These are phyloP conservation scores for Pleurostoma richardsiae DNA, from an alignment of 2,329 filamentous ascomycete species.

Conservation along the genomic window DNA sequence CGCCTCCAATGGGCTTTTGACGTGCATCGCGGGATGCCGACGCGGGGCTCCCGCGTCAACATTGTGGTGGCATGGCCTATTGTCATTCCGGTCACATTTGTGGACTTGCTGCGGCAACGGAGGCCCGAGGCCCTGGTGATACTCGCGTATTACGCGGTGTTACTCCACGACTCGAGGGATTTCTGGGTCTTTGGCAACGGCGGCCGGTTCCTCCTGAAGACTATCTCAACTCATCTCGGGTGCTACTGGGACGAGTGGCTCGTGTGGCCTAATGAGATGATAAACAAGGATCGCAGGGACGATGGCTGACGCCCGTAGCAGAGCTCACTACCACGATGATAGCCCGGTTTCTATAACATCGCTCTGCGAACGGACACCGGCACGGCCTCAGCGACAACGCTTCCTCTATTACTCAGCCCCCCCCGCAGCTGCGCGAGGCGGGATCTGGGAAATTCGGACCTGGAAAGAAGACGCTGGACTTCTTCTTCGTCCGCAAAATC, in stretches of 20 bases:
- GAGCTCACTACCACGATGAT: too few relatives aligned
- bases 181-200: slow-evolving; percentile 27
- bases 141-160: slow-evolving; percentile 35
- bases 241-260: slow-evolving; percentile 24
- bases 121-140: slow-evolving; percentile 32
- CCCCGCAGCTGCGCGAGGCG: too few relatives aligned
- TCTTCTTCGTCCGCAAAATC: too few relatives aligned
- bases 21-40: slow-evolving; percentile 1
- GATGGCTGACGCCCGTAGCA: too few relatives aligned
- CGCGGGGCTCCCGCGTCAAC: slow-evolving; percentile 9
- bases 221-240: slow-evolving; percentile 18
- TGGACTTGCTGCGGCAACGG: slow-evolving; percentile 24
- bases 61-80: slow-evolving; percentile 29
- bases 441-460: too few relatives aligned
- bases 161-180: slow-evolving; percentile 27
- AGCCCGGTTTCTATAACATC: too few relatives aligned
- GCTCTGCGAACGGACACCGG: too few relatives aligned
- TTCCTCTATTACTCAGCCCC: too few relatives aligned
- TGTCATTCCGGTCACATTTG: slow-evolving; percentile 25
- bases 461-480: too few relatives aligned
- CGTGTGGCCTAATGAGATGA: slow-evolving; percentile 8
- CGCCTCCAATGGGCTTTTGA: not conserved
- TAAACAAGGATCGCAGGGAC: too few relatives aligned
- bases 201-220: slow-evolving; percentile 20
- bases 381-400: too few relatives aligned